Conservation (phyloP, 2,329 filamentous ascomycete genomes). For the Lachnellula hyalina region DNA sequence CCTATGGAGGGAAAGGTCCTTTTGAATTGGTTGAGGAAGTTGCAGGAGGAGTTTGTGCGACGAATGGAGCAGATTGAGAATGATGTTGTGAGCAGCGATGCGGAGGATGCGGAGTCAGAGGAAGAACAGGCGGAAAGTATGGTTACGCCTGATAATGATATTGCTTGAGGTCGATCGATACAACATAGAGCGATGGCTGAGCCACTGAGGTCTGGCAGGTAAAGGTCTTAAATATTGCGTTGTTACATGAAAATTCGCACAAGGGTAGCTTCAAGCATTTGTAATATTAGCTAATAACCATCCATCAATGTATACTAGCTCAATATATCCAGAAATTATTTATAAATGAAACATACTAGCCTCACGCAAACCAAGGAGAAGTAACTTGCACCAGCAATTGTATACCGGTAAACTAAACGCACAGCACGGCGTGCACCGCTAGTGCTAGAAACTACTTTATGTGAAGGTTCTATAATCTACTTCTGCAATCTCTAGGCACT, state of each 20-base stretch:
- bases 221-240: not conserved
- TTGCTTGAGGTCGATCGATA: not conserved
- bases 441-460: too few species aligned
- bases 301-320: too few species aligned
- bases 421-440: too few species aligned
- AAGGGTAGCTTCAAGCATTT: too few species aligned
- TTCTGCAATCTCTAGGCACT: too few species aligned
- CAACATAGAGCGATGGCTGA: not conserved
- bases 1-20: slow-evolving; percentile 61
- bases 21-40: slow-evolving; percentile 54
- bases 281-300: too few species aligned
- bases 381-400: too few species aligned
- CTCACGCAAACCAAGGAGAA: too few species aligned
- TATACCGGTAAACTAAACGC: too few species aligned
- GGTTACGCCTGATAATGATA: not conserved
- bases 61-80: slow-evolving; percentile 61
- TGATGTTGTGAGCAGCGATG: slow-evolving; percentile 16
- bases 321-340: too few species aligned
- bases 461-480: too few species aligned
- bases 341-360: too few species aligned
- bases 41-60: slow-evolving; percentile 70
- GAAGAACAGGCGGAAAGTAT: slow-evolving; percentile 1
- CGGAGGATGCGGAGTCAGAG: slow-evolving; percentile 4
- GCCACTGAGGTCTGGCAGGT: not conserved
- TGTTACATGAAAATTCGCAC: not conserved